phyloP scores from a whole-genome alignment of 164 flowering plant species.

The Cinnamomum micranthum region DNA sequence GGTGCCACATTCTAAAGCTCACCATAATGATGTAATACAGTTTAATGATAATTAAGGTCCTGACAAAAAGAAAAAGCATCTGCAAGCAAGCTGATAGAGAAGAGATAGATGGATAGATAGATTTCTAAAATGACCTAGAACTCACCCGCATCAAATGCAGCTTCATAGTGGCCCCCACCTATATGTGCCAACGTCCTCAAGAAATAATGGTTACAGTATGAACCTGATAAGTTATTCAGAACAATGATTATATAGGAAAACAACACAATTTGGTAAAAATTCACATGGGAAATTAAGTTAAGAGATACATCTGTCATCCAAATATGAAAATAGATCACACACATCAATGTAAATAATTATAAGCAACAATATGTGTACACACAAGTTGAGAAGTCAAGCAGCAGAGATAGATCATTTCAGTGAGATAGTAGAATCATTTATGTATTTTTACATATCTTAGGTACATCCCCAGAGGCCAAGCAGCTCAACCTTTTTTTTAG shows the following conservation, averaged over 20 bases:
- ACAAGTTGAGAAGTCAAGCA: neutral
- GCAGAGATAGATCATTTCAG: too few species aligned
- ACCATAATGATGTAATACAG: too few species aligned
- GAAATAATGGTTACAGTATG: constrained; percentile 88
- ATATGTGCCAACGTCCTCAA: constrained; percentile 69
- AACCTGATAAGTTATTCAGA: constrained; percentile 40
- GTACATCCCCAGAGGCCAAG: neutral
- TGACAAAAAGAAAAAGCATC: neutral
- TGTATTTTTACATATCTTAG: neutral
- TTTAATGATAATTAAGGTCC: neutral
- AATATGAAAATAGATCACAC: neutral
- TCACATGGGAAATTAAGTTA: neutral
- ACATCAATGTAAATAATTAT: neutral
- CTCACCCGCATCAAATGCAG: constrained; percentile 69
- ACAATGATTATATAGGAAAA: neutral
- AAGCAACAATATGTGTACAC: neutral
- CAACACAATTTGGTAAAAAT: neutral
- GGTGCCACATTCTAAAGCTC: too few species aligned
- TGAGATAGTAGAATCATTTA: neutral
- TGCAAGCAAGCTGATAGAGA: neutral
- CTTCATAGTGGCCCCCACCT: constrained; percentile 62
- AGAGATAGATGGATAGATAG: neutral
- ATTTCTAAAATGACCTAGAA: constrained; percentile 9
- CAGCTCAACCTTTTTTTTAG: neutral
- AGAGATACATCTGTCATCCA: neutral